Base-by-base conservation (phyloP, 352 stramenopile species). In the Pythium pyrilobum region DNA sequence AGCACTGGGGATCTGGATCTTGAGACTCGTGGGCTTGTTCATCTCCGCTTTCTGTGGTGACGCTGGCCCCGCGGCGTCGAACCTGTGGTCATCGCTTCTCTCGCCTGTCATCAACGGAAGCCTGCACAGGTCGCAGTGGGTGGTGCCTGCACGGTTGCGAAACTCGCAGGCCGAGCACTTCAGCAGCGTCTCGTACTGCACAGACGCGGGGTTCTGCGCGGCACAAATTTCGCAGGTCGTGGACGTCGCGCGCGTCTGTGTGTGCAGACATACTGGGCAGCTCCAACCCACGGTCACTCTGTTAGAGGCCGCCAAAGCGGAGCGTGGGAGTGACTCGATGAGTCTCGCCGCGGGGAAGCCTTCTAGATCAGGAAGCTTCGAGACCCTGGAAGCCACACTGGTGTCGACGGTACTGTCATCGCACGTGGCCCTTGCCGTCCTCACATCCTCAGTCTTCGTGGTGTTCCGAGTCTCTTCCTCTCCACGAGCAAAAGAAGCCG, bases 211-310 rank as follows among this genome's bases (percentile, higher is more conserved):
- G 44, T 92, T 85, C 36, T 87, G 69, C 16, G 82, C 66, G 16
- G 77, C 79, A 48, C 82, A 92, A 39, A 92, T 90, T 59, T 91
- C 77, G 33, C 82, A 92, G 2, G 21, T 55, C 16, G 55, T 64
- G 2, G 56, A 24, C 0, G 67, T 79, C 0, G 58, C 24, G 34
- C 59, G 72, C 21, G 69, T 87, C 49, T 92, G 82, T 5, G 63
- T 75, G 53, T 88, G 80, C 27, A 88, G 80, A 39, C 82, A 92
- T 21, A 92, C 71, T 7, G 74, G 64, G 20, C 82, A 92, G 28
- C 51, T 75, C 82, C 82, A 92, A 2, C 47, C 56, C 38, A 18
- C 11, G 7, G 29, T 34, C 6, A 23, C 29, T 18, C 11, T 23
- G n/a, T 27, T 7, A 21, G 45, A 16, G 28, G 45, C n/a, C 21